Evolutionary conservation across 2,329 filamentous ascomycete species (phyloP).

Genomic region (Lasiodiplodia hormozganensis): DNA sequence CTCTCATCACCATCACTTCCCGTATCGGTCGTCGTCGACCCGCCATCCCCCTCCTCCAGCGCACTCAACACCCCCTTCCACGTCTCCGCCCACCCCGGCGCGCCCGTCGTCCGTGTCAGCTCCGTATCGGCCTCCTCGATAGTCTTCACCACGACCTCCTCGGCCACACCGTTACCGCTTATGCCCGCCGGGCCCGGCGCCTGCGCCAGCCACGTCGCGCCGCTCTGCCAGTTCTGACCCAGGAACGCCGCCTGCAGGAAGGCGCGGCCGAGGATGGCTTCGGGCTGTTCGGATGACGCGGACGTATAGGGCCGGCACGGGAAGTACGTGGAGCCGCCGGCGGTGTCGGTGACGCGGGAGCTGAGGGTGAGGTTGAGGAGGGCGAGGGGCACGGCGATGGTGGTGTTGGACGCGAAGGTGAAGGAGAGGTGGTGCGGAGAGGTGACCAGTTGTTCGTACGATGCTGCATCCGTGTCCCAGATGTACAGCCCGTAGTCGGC

Average conservation of each 20-base stretch:
- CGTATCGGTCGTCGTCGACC: neutral
- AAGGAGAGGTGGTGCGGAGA: constrained; percentile 54
- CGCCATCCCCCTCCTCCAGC: neutral
- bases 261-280: constrained; percentile 50
- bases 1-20: neutral
- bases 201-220: constrained; percentile 5
- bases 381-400: constrained; percentile 52
- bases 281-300: neutral
- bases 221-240: constrained; percentile 31
- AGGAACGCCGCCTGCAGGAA: constrained; percentile 58
- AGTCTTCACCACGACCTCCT: neutral
- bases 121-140: neutral
- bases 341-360: constrained; percentile 40
- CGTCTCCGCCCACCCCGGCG: neutral
- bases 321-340: constrained; percentile 48
- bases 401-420: constrained; percentile 31
- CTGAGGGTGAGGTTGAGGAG: constrained; percentile 49
- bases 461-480: constrained; percentile 38
- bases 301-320: constrained; percentile 46
- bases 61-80: neutral
- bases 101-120: neutral
- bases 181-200: constrained; percentile 12
- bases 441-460: constrained; percentile 48
- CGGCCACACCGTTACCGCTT: neutral
- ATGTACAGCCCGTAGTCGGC: constrained; percentile 35